Percentiles rank a stretch among this genome's conserved stretches.
These are phyloP conservation scores for Phaeosphaeriaceae sp. DNA, from an alignment of 2,329 filamentous ascomycete genomes.

Conservation along the genomic window DNA sequence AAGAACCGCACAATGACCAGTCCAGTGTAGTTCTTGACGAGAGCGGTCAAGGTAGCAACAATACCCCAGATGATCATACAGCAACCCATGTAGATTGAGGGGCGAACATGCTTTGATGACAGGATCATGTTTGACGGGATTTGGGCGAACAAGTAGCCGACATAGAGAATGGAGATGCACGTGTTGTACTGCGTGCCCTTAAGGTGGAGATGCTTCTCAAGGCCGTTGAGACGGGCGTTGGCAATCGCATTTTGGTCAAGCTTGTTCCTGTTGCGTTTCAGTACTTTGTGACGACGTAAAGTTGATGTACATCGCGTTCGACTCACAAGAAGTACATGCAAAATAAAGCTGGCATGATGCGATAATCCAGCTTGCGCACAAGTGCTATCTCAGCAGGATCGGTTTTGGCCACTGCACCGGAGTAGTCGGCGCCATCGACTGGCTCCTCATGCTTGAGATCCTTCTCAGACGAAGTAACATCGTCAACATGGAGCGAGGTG, in stretches of 20 bases:
- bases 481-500: constrained; percentile 22
- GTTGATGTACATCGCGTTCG: neutral
- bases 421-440: constrained; percentile 23
- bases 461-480: constrained; percentile 22
- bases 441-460: constrained; percentile 13
- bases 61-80: constrained; percentile 46
- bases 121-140: constrained; percentile 56
- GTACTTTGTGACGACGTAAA: neutral
- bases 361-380: constrained; percentile 34
- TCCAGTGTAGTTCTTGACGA: constrained; percentile 37
- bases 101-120: constrained; percentile 38
- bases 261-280: constrained; percentile 31
- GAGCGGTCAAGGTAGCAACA: constrained; percentile 37
- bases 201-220: constrained; percentile 60
- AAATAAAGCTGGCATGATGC: constrained; percentile 34
- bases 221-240: constrained; percentile 67
- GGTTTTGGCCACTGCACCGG: constrained; percentile 30
- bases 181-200: constrained; percentile 36
- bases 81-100: constrained; percentile 39
- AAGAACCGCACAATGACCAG: constrained; percentile 41
- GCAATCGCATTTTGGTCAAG: constrained; percentile 70
- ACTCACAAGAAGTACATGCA: constrained; percentile 51
- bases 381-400: constrained; percentile 34
- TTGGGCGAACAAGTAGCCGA: constrained; percentile 36
- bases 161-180: constrained; percentile 55